phyloP scores from a whole-genome alignment of 495 filamentous ascomycete genomes.

The Penicillium odoratum region DNA sequence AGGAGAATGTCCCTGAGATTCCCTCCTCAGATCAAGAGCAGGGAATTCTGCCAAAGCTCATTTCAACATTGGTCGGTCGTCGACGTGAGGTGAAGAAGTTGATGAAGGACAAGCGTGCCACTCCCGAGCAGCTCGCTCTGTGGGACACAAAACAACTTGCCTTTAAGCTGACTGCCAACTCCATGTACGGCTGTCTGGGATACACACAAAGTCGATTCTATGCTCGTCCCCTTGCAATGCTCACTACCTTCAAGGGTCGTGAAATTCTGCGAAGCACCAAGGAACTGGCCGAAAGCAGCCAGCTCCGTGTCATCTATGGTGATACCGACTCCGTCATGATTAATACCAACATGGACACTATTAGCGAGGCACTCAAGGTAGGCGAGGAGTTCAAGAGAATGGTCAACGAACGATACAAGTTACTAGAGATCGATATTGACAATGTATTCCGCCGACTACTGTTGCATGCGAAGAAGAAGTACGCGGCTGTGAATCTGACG shows the following conservation, averaged over 20 bases:
- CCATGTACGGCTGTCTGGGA: slow-evolving; percentile 98
- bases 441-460: slow-evolving; percentile 93
- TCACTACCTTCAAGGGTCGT: slow-evolving; percentile 95
- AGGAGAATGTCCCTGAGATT: slow-evolving; percentile 73
- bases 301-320: slow-evolving; percentile 92
- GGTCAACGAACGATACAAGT: slow-evolving; percentile 86
- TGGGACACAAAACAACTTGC: slow-evolving; percentile 99
- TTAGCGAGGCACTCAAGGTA: slow-evolving; percentile 85
- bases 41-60: slow-evolving; percentile 86
- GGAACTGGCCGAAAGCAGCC: slow-evolving; percentile 84
- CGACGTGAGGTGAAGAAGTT: slow-evolving; percentile 87
- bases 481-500: slow-evolving; percentile 92
- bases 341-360: slow-evolving; percentile 93
- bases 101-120: slow-evolving; percentile 92
- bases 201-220: slow-evolving; percentile 97
- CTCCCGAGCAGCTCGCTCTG: slow-evolving; percentile 80
- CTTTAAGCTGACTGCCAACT: slow-evolving; percentile 96
- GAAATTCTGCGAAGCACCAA: slow-evolving; percentile 96
- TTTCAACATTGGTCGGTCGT: slow-evolving; percentile 83
- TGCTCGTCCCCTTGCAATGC: slow-evolving; percentile 88
- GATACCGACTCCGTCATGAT: slow-evolving; percentile 99
- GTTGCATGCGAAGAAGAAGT: slow-evolving; percentile 98
- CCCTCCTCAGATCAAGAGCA: slow-evolving; percentile 66
- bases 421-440: slow-evolving; percentile 96
- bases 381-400: slow-evolving; percentile 76